Conservation (phyloP, 352 stramenopile genomes). For the Lagenidium giganteum region DNA sequence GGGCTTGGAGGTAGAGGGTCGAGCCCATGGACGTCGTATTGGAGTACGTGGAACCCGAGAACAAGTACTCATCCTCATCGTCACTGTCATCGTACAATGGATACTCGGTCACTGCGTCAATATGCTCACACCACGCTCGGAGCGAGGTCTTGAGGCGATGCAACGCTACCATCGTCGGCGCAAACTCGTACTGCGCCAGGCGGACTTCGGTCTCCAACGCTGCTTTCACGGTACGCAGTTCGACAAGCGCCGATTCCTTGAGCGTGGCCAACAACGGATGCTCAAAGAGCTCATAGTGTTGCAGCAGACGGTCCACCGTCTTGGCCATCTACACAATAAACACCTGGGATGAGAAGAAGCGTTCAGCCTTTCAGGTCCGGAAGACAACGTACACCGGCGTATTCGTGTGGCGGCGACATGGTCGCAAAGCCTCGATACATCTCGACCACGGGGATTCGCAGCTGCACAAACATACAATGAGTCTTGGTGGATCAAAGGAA, state of each 20-base stretch:
- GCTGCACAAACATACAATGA: conserved; percentile 20
- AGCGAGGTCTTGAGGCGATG: conserved; percentile 65
- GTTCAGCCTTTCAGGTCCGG: not conserved
- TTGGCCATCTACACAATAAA: conserved; percentile 35
- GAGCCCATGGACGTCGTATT: conserved; percentile 28
- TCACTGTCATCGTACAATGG: conserved; percentile 60
- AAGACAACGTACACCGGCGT: conserved; percentile 29
- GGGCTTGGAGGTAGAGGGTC: conserved; percentile 25
- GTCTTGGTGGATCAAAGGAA: not conserved
- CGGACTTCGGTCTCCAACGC: conserved; percentile 63
- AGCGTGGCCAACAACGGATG: conserved; percentile 66
- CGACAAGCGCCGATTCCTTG: conserved; percentile 65
- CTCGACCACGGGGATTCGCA: conserved; percentile 67
- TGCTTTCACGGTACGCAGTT: conserved; percentile 59
- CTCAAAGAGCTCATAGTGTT: conserved; percentile 54
- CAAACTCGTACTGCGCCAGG: conserved; percentile 74
- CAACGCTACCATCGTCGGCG: conserved; percentile 63
- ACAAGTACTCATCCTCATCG: conserved; percentile 40
- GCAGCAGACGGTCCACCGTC: conserved; percentile 38
- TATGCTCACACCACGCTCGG: conserved; percentile 73
- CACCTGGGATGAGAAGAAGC: not conserved
- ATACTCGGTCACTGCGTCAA: conserved; percentile 74
- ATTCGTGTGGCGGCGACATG: conserved; percentile 43
- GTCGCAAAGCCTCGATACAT: conserved; percentile 61
- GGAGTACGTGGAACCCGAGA: conserved; percentile 69